Conservation (phyloP, 208 protist species). For the Naegleria lovaniensis region DNA sequence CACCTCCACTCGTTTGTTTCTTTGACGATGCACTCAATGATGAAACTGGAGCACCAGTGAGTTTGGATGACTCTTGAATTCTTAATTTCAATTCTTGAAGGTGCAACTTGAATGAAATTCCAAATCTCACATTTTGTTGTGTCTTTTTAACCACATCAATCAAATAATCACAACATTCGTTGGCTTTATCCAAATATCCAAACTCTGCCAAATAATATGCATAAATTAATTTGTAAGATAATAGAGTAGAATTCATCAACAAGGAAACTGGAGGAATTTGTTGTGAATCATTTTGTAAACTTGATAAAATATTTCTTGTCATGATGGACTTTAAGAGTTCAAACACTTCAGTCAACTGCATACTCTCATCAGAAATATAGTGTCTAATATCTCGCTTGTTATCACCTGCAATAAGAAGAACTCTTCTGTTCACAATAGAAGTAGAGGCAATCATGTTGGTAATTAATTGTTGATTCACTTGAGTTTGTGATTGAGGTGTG, state of each 20-base stretch:
- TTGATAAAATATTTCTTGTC: background rate
- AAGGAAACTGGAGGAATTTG: background rate
- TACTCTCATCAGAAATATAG: background rate
- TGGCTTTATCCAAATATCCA: background rate
- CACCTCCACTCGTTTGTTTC: background rate
- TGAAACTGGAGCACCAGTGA: background rate
- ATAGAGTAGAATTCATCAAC: background rate
- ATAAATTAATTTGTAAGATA: background rate
- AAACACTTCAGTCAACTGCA: background rate
- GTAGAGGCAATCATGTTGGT: background rate
- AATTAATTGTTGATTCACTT: background rate
- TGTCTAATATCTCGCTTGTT: background rate
- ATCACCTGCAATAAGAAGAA: background rate
- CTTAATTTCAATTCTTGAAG: background rate
- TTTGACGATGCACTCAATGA: background rate
- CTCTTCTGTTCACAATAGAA: background rate
- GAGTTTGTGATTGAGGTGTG: background rate
- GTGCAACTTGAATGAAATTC: background rate
- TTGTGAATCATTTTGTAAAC: background rate
- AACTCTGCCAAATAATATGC: background rate
- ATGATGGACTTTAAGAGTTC: background rate
- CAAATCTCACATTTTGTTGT: background rate
- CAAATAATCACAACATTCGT: background rate
- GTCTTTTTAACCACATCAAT: background rate
- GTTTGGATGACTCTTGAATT: background rate